Percentiles rank a stretch among this genome's conserved stretches.
Evolutionary conservation across 2,329 filamentous ascomycete genomes (phyloP).

Genomic region (Penicillium sp.): DNA sequence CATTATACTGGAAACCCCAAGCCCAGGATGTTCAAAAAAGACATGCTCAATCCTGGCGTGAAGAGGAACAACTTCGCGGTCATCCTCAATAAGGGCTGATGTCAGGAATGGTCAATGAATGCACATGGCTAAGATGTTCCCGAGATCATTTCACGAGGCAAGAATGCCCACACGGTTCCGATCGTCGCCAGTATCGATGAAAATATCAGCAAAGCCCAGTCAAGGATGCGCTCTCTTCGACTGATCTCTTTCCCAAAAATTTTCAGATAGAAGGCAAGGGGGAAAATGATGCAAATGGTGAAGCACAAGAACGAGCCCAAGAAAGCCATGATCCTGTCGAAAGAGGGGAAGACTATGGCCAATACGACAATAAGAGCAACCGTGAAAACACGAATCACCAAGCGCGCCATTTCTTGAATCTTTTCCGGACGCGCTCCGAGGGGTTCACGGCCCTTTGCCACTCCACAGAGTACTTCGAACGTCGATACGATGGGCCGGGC

Average conservation of each 20-base stretch:
- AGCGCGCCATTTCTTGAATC: constrained; percentile 58
- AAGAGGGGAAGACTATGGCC: constrained; percentile 70
- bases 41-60: constrained; percentile 70
- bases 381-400: constrained; percentile 62
- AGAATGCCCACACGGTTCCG: constrained; percentile 83
- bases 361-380: constrained; percentile 73
- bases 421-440: constrained; percentile 35
- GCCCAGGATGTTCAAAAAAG: constrained; percentile 60
- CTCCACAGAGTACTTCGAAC: constrained; percentile 73
- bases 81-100: constrained; percentile 50
- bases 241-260: constrained; percentile 75
- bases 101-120: background rate
- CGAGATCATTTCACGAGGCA: constrained; percentile 73
- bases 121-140: constrained; percentile 26
- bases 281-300: constrained; percentile 89
- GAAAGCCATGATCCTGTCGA: constrained; percentile 87
- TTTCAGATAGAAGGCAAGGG: constrained; percentile 84
- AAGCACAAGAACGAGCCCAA: constrained; percentile 90
- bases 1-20: constrained; percentile 43
- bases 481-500: constrained; percentile 85
- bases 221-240: constrained; percentile 60
- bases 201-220: constrained; percentile 67
- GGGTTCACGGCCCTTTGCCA: constrained; percentile 48
- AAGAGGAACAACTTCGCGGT: constrained; percentile 90
- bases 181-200: constrained; percentile 69